A percentile compares a stretch with the other conserved stretches of the same genome.
phyloP scores from a whole-genome alignment of 1,284 basidiomycete genomes.

The Rhodotorula sp. region DNA sequence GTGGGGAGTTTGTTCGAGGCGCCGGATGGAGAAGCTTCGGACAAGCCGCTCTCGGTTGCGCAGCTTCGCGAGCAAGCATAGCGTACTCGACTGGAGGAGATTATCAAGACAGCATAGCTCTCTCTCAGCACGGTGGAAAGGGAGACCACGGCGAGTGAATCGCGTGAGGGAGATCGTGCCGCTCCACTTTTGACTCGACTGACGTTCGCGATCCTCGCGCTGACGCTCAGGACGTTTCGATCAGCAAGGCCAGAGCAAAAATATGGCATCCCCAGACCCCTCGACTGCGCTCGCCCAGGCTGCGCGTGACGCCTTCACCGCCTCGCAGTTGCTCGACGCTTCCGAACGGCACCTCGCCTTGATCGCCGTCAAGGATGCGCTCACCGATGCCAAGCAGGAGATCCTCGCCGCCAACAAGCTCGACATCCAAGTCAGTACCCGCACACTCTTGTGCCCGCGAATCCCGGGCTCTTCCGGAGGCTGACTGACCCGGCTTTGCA shows the following conservation, averaged over 20 bases:
- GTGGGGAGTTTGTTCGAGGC: too few species aligned
- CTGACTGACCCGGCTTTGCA: background rate
- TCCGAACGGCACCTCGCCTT: conserved; percentile 70
- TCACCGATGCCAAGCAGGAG: conserved; percentile 62
- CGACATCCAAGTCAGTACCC: conserved; percentile 63
- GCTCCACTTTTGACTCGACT: background rate
- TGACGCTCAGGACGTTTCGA: too few species aligned
- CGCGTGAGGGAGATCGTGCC: background rate
- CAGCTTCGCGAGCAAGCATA: too few species aligned
- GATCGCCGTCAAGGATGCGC: conserved; percentile 63
- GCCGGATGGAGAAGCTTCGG: too few species aligned
- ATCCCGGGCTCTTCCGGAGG: background rate
- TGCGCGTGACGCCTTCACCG: conserved; percentile 78
- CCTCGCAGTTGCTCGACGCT: conserved; percentile 71
- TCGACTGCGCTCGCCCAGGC: conserved; percentile 59
- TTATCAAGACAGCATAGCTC: too few species aligned
- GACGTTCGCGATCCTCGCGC: too few species aligned
- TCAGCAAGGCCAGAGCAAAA: background rate
- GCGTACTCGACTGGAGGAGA: too few species aligned
- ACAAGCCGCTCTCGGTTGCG: too few species aligned
- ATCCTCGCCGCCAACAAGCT: conserved; percentile 75
- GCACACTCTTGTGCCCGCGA: conserved; percentile 27
- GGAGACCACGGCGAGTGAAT: too few species aligned
- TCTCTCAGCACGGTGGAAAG: too few species aligned
- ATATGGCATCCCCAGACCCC: background rate